Base-by-base conservation (phyloP, 805 yeast genomes). In the Ogataea nitratoaversa region DNA sequence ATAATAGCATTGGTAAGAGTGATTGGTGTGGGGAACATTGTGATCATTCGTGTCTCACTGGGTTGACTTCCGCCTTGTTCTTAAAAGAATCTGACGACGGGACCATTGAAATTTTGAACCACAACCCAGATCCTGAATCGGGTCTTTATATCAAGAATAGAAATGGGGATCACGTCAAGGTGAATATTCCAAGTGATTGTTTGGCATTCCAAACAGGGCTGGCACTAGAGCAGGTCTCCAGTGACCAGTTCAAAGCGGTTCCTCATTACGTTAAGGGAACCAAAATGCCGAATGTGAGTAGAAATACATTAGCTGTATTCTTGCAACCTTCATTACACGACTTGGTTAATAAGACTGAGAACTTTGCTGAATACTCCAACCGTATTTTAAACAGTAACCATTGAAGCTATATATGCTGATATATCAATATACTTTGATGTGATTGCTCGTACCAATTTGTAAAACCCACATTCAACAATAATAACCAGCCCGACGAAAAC, bases 21-120 rank as follows among this genome's bases (percentile, higher is more conserved):
- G 68, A 66, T 31, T 78, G 84, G 84, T 78, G 84, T 54, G 82
- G 82, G 0, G 79, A 76, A 48, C 84, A 78, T 51, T 47, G 68
- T 31, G 84, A 78, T 53, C 83, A 78, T 47, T 72, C 79, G 5
- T 76, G 82, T 50, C 57, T 78, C 18, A 78, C 84, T 1, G 83
- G 78, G 0, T 59, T 78, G 16, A 76, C 82, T 1, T 70, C 79
- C 18, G 81, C 82, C 11, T 53, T 74, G 49, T 76, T 66, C 43
- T 44, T 74, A 13, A 69, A 72, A 40, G 76, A 73, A 40, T 46
- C 58, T 4, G 43, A 53, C 8, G 39, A 43, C 29, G 30, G 30
- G 4, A 30, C 35, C 4, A 42, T 42, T 29, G 43, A 27, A 38
- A 43, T 39, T 8, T 47, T 71, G 6, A 60, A 50, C 14, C n/a